phyloP scores from a whole-genome alignment of 768 basidiomycete species.

The Boletus vermiculosoides region DNA sequence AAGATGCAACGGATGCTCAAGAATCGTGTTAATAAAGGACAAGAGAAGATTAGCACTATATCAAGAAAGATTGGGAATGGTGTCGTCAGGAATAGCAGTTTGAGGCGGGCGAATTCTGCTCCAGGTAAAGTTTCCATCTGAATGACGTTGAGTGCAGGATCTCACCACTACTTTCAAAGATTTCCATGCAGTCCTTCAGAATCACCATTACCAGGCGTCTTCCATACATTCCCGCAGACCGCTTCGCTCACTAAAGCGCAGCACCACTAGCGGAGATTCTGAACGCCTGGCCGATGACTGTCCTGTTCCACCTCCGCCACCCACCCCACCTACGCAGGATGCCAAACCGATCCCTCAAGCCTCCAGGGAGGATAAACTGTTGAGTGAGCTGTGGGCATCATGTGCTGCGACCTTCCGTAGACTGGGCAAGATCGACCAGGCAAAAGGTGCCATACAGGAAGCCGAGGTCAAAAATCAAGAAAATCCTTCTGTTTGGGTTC shows the following conservation, averaged over 20 bases:
- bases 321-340: slow-evolving; percentile 37
- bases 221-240: slow-evolving; percentile 82
- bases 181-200: slow-evolving; percentile 63
- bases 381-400: slow-evolving; percentile 91
- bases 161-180: slow-evolving; percentile 41
- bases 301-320: slow-evolving; percentile 35
- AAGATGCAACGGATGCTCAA: slow-evolving; percentile 77
- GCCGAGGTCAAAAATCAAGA: slow-evolving; percentile 86
- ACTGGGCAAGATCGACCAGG: slow-evolving; percentile 86
- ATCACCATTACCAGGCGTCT: slow-evolving; percentile 65
- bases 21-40: slow-evolving; percentile 69
- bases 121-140: slow-evolving; percentile 49
- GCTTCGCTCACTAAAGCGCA: slow-evolving; percentile 47
- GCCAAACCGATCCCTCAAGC: slow-evolving; percentile 34
- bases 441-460: slow-evolving; percentile 89
- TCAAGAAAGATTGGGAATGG: slow-evolving; percentile 75
- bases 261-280: slow-evolving; percentile 33
- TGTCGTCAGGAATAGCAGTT: slow-evolving; percentile 51
- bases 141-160: background rate
- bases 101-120: slow-evolving; percentile 64
- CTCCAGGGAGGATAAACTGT: slow-evolving; percentile 60
- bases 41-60: slow-evolving; percentile 70
- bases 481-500: slow-evolving; percentile 92
- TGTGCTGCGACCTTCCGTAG: slow-evolving; percentile 92
- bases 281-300: slow-evolving; percentile 34